Conservation (phyloP, 2,329 filamentous ascomycete genomes). For the Xylaria sp. region DNA sequence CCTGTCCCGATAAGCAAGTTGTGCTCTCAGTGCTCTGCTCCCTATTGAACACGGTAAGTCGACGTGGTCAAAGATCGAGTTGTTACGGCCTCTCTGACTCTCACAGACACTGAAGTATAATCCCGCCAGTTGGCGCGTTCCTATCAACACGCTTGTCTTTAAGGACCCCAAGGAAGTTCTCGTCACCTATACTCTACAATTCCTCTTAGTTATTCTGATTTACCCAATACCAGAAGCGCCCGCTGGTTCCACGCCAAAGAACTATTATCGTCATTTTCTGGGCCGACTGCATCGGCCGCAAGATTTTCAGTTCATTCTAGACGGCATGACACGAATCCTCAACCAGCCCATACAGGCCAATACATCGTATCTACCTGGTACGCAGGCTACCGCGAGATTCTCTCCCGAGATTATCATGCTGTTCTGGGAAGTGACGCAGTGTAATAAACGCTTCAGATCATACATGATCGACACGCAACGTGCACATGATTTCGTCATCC, state of each 20-base stretch:
- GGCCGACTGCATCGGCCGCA: conserved; percentile 90
- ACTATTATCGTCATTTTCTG: conserved; percentile 92
- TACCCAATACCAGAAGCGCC: conserved; percentile 87
- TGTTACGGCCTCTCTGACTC: background rate
- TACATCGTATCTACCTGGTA: conserved; percentile 86
- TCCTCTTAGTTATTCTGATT: conserved; percentile 84
- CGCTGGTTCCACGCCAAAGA: conserved; percentile 75
- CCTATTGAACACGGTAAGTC: conserved; percentile 85
- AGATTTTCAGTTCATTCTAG: conserved; percentile 97
- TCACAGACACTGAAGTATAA: conserved; percentile 91
- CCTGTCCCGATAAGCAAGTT: conserved; percentile 88
- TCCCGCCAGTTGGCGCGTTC: conserved; percentile 90
- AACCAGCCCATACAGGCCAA: conserved; percentile 93
- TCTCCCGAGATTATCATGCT: conserved; percentile 96
- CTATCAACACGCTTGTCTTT: conserved; percentile 91
- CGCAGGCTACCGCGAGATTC: conserved; percentile 82
- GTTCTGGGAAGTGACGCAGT: conserved; percentile 97
- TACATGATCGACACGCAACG: conserved; percentile 97
- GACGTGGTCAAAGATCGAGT: background rate
- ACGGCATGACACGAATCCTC: conserved; percentile 91
- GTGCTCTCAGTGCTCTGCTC: conserved; percentile 93
- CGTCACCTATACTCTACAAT: conserved; percentile 90
- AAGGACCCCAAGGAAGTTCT: conserved; percentile 90
- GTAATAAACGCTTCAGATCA: conserved; percentile 95
- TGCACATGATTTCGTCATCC: conserved; percentile 89